phyloP scores from a whole-genome alignment of 2,329 filamentous ascomycete genomes.

The Ilyonectria mors-panacis region DNA sequence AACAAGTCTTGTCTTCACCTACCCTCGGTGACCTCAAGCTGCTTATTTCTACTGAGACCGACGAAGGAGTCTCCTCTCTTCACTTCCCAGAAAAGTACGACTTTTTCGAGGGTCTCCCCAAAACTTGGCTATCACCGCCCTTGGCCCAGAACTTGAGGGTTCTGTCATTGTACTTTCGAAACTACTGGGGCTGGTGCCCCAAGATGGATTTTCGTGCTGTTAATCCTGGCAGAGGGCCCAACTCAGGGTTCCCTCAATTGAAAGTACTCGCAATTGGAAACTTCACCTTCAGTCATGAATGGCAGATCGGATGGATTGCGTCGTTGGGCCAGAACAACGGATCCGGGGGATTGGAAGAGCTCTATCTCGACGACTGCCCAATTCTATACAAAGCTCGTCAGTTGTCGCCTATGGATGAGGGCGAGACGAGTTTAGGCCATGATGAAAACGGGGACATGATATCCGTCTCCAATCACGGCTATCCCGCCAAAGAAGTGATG shows the following conservation, averaged over 20 bases:
- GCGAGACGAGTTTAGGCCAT: not conserved
- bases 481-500: not conserved
- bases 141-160: slow-evolving; percentile 48
- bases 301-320: slow-evolving; percentile 62
- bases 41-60: slow-evolving; percentile 2
- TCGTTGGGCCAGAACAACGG: slow-evolving; percentile 49
- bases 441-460: slow-evolving; percentile 7
- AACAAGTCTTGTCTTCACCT: not conserved
- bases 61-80: not conserved
- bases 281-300: slow-evolving; percentile 59
- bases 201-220: slow-evolving; percentile 51
- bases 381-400: slow-evolving; percentile 45
- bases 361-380: slow-evolving; percentile 60
- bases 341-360: slow-evolving; percentile 53
- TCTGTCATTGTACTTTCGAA: slow-evolving; percentile 54
- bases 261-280: slow-evolving; percentile 56
- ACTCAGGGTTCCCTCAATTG: slow-evolving; percentile 51
- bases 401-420: not conserved
- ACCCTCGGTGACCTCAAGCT: slow-evolving; percentile 13
- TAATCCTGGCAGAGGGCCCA: slow-evolving; percentile 35
- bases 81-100: slow-evolving; percentile 34
- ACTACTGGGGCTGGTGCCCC: slow-evolving; percentile 58
- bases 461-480: slow-evolving; percentile 11
- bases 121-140: slow-evolving; percentile 39
- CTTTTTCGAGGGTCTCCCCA: slow-evolving; percentile 39